A percentile compares a stretch with the other conserved stretches of the same genome.
phyloP scores from a whole-genome alignment of 345 rosid genomes.

The Streptanthus diversifolius region DNA sequence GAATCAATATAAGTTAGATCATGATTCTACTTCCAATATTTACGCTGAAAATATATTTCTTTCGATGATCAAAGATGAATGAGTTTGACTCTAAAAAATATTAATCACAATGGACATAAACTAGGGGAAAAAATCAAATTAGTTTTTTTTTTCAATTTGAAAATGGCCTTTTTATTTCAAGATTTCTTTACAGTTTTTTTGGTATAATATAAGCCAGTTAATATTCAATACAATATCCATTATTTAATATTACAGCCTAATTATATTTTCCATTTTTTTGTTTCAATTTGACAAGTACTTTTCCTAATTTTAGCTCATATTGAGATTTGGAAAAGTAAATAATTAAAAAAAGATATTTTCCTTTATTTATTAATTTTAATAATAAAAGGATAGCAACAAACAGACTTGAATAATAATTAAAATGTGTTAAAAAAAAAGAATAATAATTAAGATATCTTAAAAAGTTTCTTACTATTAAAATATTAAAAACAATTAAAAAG shows the following conservation, averaged over 20 bases:
- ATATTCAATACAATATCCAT: not conserved
- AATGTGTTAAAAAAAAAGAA: no score
- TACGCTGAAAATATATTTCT: not conserved
- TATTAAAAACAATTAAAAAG: no score
- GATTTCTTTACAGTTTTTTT: not conserved
- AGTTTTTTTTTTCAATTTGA: not conserved
- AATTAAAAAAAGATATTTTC: no score
- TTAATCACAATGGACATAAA: not conserved
- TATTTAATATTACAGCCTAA: not conserved
- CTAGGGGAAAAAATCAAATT: not conserved
- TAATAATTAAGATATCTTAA: no score
- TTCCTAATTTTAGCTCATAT: not conserved
- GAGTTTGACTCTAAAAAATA: not conserved
- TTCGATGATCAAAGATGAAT: no score
- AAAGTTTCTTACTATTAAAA: no score
- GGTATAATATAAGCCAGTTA: no score
- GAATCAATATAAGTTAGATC: no score
- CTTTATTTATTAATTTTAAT: not conserved
- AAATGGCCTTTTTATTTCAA: not conserved
- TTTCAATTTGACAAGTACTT: not conserved
- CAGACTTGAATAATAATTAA: not conserved
- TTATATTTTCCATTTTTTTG: not conserved
- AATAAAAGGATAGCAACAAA: not conserved
- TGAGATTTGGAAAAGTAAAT: no score
- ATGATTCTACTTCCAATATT: no score